Evolutionary conservation across 495 filamentous ascomycete genomes (phyloP), one percentile per base, ranked within the genome.

Genomic region (Umbilicaria muhlenbergii): DNA sequence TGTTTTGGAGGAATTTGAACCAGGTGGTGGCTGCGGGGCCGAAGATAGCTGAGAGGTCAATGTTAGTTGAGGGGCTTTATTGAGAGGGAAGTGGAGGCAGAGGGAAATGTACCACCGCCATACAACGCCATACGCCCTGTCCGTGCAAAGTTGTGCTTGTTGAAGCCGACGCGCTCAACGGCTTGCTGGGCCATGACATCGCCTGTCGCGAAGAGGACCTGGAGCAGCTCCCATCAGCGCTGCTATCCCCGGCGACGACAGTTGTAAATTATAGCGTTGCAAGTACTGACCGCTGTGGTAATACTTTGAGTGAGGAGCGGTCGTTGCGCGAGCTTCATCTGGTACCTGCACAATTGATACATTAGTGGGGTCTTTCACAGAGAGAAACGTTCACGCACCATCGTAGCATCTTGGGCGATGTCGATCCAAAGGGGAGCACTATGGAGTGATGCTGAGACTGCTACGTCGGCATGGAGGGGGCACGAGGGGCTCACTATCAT

Each of bases 101-200:
- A 42, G 28, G 44, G 45, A 32, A 31, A 62, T 64, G 34, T 71
- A 91, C 83, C 74, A 51, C 91, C 91, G 52, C 91, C 91, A 54
- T 98, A 98, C 41, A 84, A 61, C 19, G 79, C 82, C 91, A 98
- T 95, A 43, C 91, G 80, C 2, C 74, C 80, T 2, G 89, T 95
- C 32, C 91, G 75, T 14, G 70, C 68, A 34, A 83, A 58, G 54
- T 94, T 81, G 54, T 98, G 91, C 48, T 86, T 83, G 38, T 79
- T 63, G 21, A 81, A 47, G 32, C 87, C 88, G 51, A 68, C 73
- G 56, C 75, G 77, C 63, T 96, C 91, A 41, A 98, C 83, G n/a
- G 65, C 69, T 61, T 98, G 91, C 55, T 98, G 91, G n/a, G 91
- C 85, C 42, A 94, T 73, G 42, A 80, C 68, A 62, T 98, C 91